Evolutionary conservation across 768 basidiomycete species (phyloP), one percentile per base, ranked within the genome.

Genomic region (Boletus tylopilopsis): DNA sequence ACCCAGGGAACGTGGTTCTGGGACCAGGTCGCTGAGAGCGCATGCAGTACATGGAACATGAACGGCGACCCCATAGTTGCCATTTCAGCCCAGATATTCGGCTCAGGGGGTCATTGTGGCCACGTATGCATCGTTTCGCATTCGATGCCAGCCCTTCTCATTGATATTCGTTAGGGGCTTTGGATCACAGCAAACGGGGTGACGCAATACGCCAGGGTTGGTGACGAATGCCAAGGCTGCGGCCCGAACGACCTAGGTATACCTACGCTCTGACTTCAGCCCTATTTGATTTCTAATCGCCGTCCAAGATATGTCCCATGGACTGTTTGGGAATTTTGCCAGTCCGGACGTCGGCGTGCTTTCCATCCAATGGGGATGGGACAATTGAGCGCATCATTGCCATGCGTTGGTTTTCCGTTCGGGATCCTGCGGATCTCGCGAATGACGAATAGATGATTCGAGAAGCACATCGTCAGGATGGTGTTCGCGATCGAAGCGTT

Each of bases 1-100:
- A 5, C 33, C 22, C 55, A 87, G 86, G 85, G 79, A 34, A 89
- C 86, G 29, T 89, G 77, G 78, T 89, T 78, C 63, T 53, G 81
- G 51, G 76, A 75, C 46, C 80, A 18, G 25, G 6, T 8, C 40
- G 36, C 35, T 32, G 18, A 49, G 22, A 87, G 85, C 37, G 85
- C 86, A 65, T 90, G 87, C 60, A 85, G 85, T 23, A 56, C 73
- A 33, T 46, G 37, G 43, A 77, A 85, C 62, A 64, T 41, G 30
- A 63, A 77, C 61, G 74, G 57, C 44, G 76, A 82, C 56, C 62
- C 69, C 54, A 80, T 90, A 50, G 75, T 88, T 39, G 87, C 87
- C 13, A 76, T 89, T 55, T 73, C 81, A 15, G 67, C 75, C 23
- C 33, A 60, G 2, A 77, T 80, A 22, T 89, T 82, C 59, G 73